phyloP scores from a whole-genome alignment of 108 stramenopile genomes.

The Cyclostephanos invisitatus region DNA sequence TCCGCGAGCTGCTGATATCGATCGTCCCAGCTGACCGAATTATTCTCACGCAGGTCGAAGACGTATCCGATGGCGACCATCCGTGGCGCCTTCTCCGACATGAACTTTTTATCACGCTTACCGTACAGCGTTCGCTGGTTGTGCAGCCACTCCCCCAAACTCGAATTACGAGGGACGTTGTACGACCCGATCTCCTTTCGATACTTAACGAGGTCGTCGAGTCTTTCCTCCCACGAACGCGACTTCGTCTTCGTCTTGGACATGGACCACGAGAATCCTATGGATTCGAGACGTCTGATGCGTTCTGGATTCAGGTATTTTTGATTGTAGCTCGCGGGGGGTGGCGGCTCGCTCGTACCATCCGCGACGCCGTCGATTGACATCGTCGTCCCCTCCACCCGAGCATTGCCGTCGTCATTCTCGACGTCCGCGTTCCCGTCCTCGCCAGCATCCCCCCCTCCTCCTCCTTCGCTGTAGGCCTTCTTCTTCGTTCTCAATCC shows the following conservation, averaged over 20 bases:
- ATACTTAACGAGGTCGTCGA: neutral
- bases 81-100: conserved; percentile 3
- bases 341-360: neutral
- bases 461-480: neutral
- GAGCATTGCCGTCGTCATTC: neutral
- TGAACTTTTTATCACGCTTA: conserved; percentile 18
- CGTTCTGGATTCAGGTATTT: conserved; percentile 8
- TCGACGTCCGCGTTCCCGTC: neutral
- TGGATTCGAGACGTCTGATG: conserved; percentile 14
- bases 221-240: conserved; percentile 10
- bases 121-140: conserved; percentile 17
- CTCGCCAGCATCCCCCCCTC: neutral
- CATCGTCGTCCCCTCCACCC: neutral
- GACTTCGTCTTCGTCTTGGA: neutral
- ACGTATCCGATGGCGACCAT: conserved; percentile 13
- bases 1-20: conserved; percentile 22
- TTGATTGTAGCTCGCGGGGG: neutral
- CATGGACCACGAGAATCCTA: conserved; percentile 10
- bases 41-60: conserved; percentile 8
- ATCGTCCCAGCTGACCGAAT: conserved; percentile 23
- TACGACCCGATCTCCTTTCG: conserved; percentile 1
- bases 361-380: neutral
- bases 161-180: conserved; percentile 7
- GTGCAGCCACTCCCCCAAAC: conserved; percentile 26
- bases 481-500: conserved; percentile 16